A percentile compares a stretch with the other conserved stretches of the same genome.
phyloP scores from a whole-genome alignment of 805 yeast species.

The Zygosaccharomyces pseudorouxii region DNA sequence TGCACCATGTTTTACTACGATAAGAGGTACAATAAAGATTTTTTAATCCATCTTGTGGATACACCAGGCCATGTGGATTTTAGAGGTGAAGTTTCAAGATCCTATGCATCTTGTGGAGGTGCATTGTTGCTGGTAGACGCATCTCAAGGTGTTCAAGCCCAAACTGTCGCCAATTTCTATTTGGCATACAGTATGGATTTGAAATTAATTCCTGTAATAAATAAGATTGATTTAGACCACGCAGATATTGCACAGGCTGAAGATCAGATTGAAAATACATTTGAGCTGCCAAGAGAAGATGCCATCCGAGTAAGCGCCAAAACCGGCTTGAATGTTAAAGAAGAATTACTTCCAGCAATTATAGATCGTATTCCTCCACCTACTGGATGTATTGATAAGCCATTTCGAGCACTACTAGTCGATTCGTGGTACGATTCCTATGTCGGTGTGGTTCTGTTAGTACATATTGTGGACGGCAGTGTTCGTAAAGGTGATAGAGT shows the following conservation, averaged over 20 bases:
- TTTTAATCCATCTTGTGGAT: conserved; percentile 83
- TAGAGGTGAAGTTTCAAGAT: conserved; percentile 79
- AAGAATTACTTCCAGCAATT: conserved; percentile 71
- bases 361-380: conserved; percentile 82
- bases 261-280: conserved; percentile 79
- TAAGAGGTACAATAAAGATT: conserved; percentile 56
- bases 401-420: conserved; percentile 57
- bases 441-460: conserved; percentile 82
- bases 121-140: conserved; percentile 90
- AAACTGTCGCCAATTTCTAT: conserved; percentile 95
- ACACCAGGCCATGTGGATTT: conserved; percentile 99
- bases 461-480: conserved; percentile 79
- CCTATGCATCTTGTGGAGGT: conserved; percentile 95
- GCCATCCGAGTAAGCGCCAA: conserved; percentile 88
- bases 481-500: conserved; percentile 71
- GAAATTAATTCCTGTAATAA: conserved; percentile 79
- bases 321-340: conserved; percentile 72
- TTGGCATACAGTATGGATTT: conserved; percentile 83
- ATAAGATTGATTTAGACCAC: conserved; percentile 77
- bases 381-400: conserved; percentile 53
- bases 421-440: conserved; percentile 97
- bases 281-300: conserved; percentile 70
- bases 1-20: conserved; percentile 84
- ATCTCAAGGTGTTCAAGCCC: conserved; percentile 94
- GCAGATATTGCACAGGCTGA: conserved; percentile 79